Base-by-base conservation (phyloP, 78 protist genomes). In the Ministeria vibrans region DNA sequence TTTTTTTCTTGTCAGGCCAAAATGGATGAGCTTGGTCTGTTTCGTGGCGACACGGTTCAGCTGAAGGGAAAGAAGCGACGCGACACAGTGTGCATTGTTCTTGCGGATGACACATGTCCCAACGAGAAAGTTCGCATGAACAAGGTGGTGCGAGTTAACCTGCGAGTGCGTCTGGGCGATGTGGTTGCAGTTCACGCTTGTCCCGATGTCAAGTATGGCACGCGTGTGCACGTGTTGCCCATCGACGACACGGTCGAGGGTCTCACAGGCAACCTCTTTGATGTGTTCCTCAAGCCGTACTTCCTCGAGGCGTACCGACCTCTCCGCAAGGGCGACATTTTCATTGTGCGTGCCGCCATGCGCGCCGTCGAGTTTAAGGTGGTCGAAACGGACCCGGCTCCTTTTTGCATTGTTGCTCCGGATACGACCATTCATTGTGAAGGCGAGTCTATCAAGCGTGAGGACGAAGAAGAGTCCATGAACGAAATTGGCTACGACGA, bases 291-390 rank as follows among this genome's bases (percentile, higher is more conserved):
- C 41, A 90, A 95, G 85, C 99, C 99, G 7, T 98, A 98, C 91
- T 98, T 99, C 86, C 75, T 90, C 69, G 99, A 96, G 83, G 96
- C 99, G 11, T 98, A 96, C 91, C 96, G 99, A 71, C 99, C 99
- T 39, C 96, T 99, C 36, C 79, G 96, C 73, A 97, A 98, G 88
- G 97, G 92, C 53, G 95, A 93, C 61, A 69, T 84, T 39, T 93
- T 95, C 89, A 83, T 87, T 25, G 89, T 77, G 41, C 96, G 98
- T 61, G 99, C 96, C n/a, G 99, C 95, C 62, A 98, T 97, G 98
- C 90, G 99, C 41, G 95, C 97, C 44, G 98, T 99, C 34, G 99
- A 99, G 84, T 99, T 99, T 90, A 98, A 98, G 86, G 98, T 99
- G 18, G 98, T 95, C 6, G 98, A 94, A 79, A 84, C 92, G 25